Evolutionary conservation across 768 basidiomycete species (phyloP), one percentile per base, ranked within the genome.

Genomic region (Kwoniella shandongensis): DNA sequence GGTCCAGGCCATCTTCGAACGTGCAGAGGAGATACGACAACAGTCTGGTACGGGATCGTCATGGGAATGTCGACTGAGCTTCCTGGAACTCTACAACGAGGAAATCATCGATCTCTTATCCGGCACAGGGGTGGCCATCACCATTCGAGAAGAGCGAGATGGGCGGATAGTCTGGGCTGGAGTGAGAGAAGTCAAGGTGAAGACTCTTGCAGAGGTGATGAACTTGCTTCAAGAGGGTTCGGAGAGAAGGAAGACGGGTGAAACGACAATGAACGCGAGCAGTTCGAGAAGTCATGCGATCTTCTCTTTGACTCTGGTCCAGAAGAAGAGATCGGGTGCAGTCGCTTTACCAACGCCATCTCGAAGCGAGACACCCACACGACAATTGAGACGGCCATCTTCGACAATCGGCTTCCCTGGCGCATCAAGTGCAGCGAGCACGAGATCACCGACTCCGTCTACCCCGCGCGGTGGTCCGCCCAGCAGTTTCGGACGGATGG

Each of bases 231-330:
- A 88, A 61, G 86, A 89, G 65, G 96, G 96, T 18, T 88, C 91
- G 7, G 83, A 89, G 15, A 88, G 94, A 40, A 83, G 96, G 27
- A 85, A 93, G 53, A 98, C 96, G 10, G 93, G 94, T 62, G 90
- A 93, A 76, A 99, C 96, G 29, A 90, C 91, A 72, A 97, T 98
- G 94, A 99, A 99, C 75, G 91, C 94, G 23, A 91, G 96, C 76
- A 92, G 89, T 1, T 97, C 94, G 38, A 88, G 96, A 56, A 96
- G 91, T 26, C 96, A 99, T 82, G 96, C 96, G 61, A 98, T 99
- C 77, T 98, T 99, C 78, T 97, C 94, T 36, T 81, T 99, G 50
- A 96, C 91, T 12, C 80, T 99, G 52, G 89, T 86, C 3, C 94
- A 97, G 79, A 90, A 88, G 80, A 91, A 87, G 76, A 36, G 69